A percentile compares a stretch with the other conserved stretches of the same genome.
Conservation (phyloP, 129 eudicot species). For the Mikania micrantha region DNA sequence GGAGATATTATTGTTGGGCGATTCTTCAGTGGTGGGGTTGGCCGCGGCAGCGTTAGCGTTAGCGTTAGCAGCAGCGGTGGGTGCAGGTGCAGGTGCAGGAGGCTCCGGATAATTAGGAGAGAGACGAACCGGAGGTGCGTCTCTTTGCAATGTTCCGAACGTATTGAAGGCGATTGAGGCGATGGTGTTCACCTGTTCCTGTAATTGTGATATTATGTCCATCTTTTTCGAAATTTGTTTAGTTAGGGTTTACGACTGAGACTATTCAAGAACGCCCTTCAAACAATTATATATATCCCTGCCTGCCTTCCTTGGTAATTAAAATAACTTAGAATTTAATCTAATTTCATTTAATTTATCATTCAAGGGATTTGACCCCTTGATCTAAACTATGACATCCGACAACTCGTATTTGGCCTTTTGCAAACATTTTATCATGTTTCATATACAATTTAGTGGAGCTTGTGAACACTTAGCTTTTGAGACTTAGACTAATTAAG, state of each 20-base stretch:
- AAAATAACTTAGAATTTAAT: too few relatives aligned
- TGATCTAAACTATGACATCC: too few relatives aligned
- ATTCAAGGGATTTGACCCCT: too few relatives aligned
- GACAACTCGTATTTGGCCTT: too few relatives aligned
- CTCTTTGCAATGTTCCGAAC: slow-evolving; percentile 69
- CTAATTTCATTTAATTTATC: too few relatives aligned
- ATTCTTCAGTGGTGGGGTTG: slow-evolving; percentile 31
- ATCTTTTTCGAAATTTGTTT: neutral
- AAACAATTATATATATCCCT: too few relatives aligned
- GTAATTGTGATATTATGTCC: slow-evolving; percentile 66
- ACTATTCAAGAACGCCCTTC: too few relatives aligned
- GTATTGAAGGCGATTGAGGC: slow-evolving; percentile 59
- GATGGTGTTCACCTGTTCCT: slow-evolving; percentile 53
- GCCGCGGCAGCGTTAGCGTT: slow-evolving; percentile 18
- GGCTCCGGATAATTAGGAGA: slow-evolving; percentile 70
- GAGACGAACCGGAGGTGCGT: slow-evolving; percentile 73
- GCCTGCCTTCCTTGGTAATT: too few relatives aligned
- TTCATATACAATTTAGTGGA: too few relatives aligned
- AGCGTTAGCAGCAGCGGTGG: slow-evolving; percentile 26
- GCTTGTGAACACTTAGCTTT: too few relatives aligned
- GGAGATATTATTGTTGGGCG: slow-evolving; percentile 29
- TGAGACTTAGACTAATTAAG: too few relatives aligned
- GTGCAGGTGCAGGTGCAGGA: slow-evolving; percentile 23
- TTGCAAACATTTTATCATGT: too few relatives aligned
- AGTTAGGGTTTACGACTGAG: slow-evolving; percentile 8